Percentiles rank a stretch among this genome's conserved stretches.
Conservation (phyloP, 1,284 basidiomycete genomes). For the Tetrapyrgos nigripes region DNA sequence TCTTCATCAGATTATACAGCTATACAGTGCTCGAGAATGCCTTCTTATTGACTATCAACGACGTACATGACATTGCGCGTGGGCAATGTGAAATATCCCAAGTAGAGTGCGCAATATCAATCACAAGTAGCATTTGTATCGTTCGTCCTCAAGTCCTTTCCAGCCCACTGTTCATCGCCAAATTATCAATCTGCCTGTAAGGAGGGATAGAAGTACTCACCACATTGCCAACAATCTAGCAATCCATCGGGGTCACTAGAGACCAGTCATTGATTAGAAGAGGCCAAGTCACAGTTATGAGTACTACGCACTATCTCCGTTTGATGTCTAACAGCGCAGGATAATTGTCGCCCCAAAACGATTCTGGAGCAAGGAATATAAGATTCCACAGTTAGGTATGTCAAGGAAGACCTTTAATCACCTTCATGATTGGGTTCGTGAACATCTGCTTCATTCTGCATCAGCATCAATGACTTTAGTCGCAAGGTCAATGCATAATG, state of each 20-base stretch:
- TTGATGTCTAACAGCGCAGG: slow-evolving; percentile 52
- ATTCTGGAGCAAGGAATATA: slow-evolving; percentile 28
- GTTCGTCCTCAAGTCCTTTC: slow-evolving; percentile 11
- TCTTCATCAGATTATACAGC: too few relatives aligned
- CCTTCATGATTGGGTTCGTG: slow-evolving; percentile 59
- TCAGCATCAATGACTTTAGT: slow-evolving; percentile 10
- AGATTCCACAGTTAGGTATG: background rate
- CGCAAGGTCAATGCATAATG: slow-evolving; percentile 1
- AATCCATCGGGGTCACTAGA: slow-evolving; percentile 57
- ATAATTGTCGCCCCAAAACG: slow-evolving; percentile 65
- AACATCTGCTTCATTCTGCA: slow-evolving; percentile 63
- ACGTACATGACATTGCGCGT: too few relatives aligned
- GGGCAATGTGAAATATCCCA: too few relatives aligned
- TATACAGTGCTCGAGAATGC: too few relatives aligned
- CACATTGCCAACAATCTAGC: slow-evolving; percentile 68
- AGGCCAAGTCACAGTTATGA: background rate
- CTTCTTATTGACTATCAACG: too few relatives aligned
- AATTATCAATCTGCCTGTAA: background rate
- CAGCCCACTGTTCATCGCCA: slow-evolving; percentile 12
- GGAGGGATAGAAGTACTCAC: slow-evolving; percentile 37
- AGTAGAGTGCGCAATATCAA: too few relatives aligned
- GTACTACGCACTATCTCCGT: slow-evolving; percentile 55
- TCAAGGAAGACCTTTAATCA: slow-evolving; percentile 19
- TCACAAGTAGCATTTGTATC: slow-evolving; percentile 19
- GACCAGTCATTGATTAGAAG: slow-evolving; percentile 8